phyloP scores from a whole-genome alignment of 768 basidiomycete genomes.

The Thelephora aurantiotincta region DNA sequence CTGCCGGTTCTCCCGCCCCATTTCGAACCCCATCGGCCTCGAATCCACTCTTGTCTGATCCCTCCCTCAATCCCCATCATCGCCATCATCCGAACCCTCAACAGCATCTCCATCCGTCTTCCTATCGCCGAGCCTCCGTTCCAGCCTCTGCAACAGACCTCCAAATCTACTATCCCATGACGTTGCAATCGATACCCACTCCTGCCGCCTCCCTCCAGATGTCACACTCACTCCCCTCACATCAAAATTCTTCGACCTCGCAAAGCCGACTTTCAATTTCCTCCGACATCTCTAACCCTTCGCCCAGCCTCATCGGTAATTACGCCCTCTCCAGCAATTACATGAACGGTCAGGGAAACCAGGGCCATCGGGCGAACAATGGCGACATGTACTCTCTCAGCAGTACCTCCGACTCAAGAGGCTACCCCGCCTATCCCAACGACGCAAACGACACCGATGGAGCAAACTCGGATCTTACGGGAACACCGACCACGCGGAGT shows the following conservation, averaged over 20 bases:
- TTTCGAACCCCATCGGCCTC: constrained; percentile 37
- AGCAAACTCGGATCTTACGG: no score
- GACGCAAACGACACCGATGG: no score
- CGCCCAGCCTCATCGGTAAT: no score
- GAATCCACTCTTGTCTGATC: constrained; percentile 23
- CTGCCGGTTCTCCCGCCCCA: constrained; percentile 58
- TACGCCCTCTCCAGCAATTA: no score
- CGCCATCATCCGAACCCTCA: constrained; percentile 14
- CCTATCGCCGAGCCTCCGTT: constrained; percentile 45
- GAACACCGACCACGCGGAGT: no score
- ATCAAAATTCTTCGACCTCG: background rate
- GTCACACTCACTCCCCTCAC: background rate
- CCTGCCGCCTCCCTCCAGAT: constrained; percentile 6
- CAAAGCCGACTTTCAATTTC: no score
- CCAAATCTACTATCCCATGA: constrained; percentile 70
- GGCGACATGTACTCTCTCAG: no score
- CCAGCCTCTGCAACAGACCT: constrained; percentile 42
- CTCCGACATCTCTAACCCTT: no score
- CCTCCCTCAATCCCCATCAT: constrained; percentile 19
- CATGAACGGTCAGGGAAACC: no score
- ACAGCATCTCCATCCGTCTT: constrained; percentile 10
- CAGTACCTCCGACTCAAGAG: no score
- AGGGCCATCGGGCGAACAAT: no score
- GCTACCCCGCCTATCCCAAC: no score
- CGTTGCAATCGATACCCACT: constrained; percentile 39